Evolutionary conservation across 2,329 filamentous ascomycete genomes (phyloP).

Genomic region (Lachnellula occidentalis): DNA sequence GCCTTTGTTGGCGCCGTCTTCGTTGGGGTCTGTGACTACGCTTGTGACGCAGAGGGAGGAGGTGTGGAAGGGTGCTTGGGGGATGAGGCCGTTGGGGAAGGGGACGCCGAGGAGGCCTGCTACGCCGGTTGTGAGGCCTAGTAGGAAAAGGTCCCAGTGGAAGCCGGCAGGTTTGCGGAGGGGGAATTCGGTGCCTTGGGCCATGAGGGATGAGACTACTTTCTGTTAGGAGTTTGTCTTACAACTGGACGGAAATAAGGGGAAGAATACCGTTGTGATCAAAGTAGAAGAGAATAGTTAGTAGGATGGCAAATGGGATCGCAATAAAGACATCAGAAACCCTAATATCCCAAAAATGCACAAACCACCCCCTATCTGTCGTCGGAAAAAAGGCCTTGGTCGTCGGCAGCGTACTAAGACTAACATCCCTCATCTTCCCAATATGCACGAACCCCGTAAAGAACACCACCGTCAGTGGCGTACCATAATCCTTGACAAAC

Average conservation of each 20-base stretch:
- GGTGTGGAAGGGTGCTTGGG: conserved; percentile 79
- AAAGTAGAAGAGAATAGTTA: conserved; percentile 85
- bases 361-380: conserved; percentile 65
- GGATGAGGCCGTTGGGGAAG: conserved; percentile 78
- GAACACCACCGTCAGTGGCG: conserved; percentile 75
- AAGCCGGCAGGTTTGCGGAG: conserved; percentile 77
- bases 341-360: conserved; percentile 74
- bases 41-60: conserved; percentile 69
- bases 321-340: conserved; percentile 74
- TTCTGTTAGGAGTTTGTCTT: neutral
- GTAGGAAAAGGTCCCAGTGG: conserved; percentile 79
- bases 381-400: conserved; percentile 77
- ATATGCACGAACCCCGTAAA: conserved; percentile 88
- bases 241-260: neutral
- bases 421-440: conserved; percentile 69
- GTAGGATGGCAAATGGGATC: conserved; percentile 76
- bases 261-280: conserved; percentile 68
- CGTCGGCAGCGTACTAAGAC: conserved; percentile 68
- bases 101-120: conserved; percentile 72
- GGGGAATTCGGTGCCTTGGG: conserved; percentile 77
- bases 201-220: conserved; percentile 72
- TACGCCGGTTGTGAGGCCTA: conserved; percentile 71
- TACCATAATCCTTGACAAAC: conserved; percentile 87
- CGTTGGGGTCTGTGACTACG: conserved; percentile 43
- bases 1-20: conserved; percentile 52